Conservation (phyloP, 495 filamentous ascomycete species). For the Podospora didyma region DNA sequence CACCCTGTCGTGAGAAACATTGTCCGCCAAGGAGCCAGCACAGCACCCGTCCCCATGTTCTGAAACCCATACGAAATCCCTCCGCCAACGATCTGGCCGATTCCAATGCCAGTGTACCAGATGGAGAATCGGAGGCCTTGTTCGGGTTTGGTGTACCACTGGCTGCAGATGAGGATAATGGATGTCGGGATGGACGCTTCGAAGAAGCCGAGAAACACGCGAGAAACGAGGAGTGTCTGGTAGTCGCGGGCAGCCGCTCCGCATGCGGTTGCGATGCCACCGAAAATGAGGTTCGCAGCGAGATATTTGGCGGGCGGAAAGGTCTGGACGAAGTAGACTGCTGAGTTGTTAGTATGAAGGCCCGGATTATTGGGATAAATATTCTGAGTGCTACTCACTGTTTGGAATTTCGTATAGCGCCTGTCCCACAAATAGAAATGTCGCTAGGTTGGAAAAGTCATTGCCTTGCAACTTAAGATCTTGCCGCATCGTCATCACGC, state of each 20-base stretch:
- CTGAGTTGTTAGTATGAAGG: too few relatives aligned
- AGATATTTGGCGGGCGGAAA: too few relatives aligned
- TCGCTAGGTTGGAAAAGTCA: constrained; percentile 26
- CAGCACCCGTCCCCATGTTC: constrained; percentile 39
- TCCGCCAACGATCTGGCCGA: constrained; percentile 60
- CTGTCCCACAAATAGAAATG: constrained; percentile 23
- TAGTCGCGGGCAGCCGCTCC: constrained; percentile 28
- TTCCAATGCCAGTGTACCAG: constrained; percentile 60
- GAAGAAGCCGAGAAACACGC: constrained; percentile 57
- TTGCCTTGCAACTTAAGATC: constrained; percentile 23
- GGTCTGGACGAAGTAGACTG: too few relatives aligned
- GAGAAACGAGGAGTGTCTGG: constrained; percentile 35
- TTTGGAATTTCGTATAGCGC: constrained; percentile 24
- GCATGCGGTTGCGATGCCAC: too few relatives aligned
- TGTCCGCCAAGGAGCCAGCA: constrained; percentile 54
- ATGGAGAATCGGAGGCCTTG: constrained; percentile 56
- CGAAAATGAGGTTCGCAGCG: too few relatives aligned
- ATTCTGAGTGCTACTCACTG: constrained; percentile 9
- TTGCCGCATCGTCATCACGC: constrained; percentile 20
- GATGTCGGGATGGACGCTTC: constrained; percentile 62
- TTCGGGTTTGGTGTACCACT: constrained; percentile 62
- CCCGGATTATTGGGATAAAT: too few relatives aligned
- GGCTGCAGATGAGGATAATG: constrained; percentile 48
- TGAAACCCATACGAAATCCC: constrained; percentile 59
- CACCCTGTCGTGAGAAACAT: constrained; percentile 58